Conservation (phyloP, 148 eudicot genomes). For the Drosera capensis region DNA sequence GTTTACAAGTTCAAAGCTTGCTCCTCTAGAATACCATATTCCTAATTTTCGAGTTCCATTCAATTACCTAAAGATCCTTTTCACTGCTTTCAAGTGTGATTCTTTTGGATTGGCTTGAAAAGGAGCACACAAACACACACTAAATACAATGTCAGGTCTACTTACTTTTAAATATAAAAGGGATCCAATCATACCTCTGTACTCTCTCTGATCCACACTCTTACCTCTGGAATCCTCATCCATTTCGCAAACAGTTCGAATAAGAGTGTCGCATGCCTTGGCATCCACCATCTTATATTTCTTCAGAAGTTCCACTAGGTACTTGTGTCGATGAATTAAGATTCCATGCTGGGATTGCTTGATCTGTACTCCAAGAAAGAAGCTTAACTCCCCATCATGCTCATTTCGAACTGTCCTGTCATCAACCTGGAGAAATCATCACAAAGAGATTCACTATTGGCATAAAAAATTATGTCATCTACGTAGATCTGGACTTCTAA, state of each 20-base stretch:
- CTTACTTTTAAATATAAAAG: background rate
- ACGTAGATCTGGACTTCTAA: background rate
- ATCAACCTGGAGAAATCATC: background rate
- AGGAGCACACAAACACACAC: background rate
- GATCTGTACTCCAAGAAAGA: constrained; percentile 7
- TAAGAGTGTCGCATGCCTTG: background rate
- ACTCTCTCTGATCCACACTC: background rate
- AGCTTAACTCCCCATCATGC: constrained; percentile 4
- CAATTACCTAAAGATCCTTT: background rate
- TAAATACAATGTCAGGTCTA: background rate
- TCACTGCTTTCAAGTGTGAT: background rate
- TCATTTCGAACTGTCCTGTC: constrained; percentile 5
- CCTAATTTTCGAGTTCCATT: too few relatives aligned
- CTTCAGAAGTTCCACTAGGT: background rate
- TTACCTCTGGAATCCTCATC: background rate
- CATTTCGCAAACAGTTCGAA: background rate
- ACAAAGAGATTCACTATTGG: too few relatives aligned
- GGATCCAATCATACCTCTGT: background rate
- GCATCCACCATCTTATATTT: background rate
- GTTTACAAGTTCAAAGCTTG: background rate
- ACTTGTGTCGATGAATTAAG: constrained; percentile 2
- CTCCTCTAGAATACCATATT: background rate
- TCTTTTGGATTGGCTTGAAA: background rate
- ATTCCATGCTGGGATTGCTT: constrained; percentile 1
- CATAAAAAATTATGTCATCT: background rate